Percentiles rank a stretch among this genome's conserved stretches.
These are phyloP conservation scores for Myriosclerotinia curreyana DNA, from an alignment of 2,329 filamentous ascomycete species.

Conservation along the genomic window DNA sequence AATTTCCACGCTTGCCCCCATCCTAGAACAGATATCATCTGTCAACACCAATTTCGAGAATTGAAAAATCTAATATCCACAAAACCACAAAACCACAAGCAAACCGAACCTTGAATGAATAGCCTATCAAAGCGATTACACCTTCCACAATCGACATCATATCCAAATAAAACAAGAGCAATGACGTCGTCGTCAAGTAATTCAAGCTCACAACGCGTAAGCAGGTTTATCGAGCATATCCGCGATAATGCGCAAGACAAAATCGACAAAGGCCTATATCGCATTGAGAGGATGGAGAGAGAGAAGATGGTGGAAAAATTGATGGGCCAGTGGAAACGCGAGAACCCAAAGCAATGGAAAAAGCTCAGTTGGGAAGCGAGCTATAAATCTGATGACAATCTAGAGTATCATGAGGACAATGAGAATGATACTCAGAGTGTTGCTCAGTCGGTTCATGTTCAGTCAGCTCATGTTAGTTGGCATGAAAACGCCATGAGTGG, in stretches of 20 bases:
- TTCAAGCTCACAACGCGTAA: too few species aligned
- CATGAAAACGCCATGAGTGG: not conserved
- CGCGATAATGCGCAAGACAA: not conserved
- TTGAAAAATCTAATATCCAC: too few species aligned
- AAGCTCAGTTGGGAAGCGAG: not conserved
- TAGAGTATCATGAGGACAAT: accelerated
- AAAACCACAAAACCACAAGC: not conserved
- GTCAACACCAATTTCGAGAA: not conserved
- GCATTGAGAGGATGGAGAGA: not conserved
- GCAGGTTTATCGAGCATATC: not conserved
- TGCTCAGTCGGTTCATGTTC: not conserved
- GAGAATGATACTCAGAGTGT: not conserved
- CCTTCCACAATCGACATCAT: not conserved
- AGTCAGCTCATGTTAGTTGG: not conserved
- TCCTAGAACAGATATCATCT: not conserved
- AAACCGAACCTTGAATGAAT: not conserved
- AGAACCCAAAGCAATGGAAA: not conserved
- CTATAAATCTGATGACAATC: not conserved
- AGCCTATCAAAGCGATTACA: too few species aligned
- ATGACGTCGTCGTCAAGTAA: not conserved
- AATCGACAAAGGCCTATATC: not conserved
- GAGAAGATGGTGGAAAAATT: not conserved
- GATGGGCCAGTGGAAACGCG: not conserved
- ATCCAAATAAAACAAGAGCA: too few species aligned
- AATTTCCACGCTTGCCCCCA: not conserved